phyloP scores from a whole-genome alignment of 768 basidiomycete species.

The Guyanaporus albipodus region DNA sequence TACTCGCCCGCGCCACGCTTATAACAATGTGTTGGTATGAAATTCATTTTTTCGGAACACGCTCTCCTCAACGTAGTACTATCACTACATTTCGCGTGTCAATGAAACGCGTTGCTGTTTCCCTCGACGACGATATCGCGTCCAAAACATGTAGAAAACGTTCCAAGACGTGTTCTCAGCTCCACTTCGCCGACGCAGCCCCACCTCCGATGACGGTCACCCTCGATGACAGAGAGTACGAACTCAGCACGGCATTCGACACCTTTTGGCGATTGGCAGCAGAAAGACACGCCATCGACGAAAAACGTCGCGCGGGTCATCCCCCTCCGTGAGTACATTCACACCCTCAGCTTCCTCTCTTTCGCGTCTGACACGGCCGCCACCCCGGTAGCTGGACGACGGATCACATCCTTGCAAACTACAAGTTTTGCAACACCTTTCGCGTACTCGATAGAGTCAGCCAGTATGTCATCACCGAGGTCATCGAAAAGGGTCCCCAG shows the following conservation, averaged over 20 bases:
- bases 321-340: conserved; percentile 49
- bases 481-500: conserved; percentile 66
- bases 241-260: conserved; percentile 53
- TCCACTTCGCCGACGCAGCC: conserved; percentile 10
- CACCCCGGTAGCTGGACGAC: conserved; percentile 63
- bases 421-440: conserved; percentile 71
- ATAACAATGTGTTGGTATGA: neutral
- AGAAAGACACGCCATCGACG: conserved; percentile 56
- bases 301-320: conserved; percentile 46
- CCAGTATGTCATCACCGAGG: conserved; percentile 65
- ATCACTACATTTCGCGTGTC: neutral
- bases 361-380: conserved; percentile 9
- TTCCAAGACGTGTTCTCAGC: conserved; percentile 16
- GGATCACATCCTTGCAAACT: conserved; percentile 51
- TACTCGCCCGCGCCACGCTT: conserved; percentile 3
- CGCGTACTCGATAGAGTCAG: conserved; percentile 68
- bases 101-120: conserved; percentile 22
- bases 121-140: conserved; percentile 7
- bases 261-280: conserved; percentile 57
- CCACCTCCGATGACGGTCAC: conserved; percentile 29
- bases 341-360: neutral
- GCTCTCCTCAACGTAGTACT: neutral
- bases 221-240: conserved; percentile 37
- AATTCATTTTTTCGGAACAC: conserved; percentile 8
- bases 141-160: conserved; percentile 21